Conservation (phyloP, 2,329 filamentous ascomycete genomes). For the Diaporthe capsici region DNA sequence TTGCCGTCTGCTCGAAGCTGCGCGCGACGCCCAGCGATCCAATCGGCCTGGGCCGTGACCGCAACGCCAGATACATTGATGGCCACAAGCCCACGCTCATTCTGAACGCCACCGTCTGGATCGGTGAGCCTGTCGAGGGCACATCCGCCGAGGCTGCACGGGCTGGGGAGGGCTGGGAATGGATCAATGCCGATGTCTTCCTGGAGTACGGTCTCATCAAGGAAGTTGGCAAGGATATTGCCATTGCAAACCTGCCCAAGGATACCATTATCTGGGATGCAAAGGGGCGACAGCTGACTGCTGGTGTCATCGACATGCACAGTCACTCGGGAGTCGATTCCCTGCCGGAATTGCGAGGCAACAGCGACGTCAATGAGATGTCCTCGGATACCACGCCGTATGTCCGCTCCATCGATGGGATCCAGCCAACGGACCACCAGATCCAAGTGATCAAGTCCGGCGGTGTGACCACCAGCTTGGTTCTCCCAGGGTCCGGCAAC, state of each 20-base stretch:
- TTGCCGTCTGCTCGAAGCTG: conserved; percentile 69
- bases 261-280: conserved; percentile 70
- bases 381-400: conserved; percentile 76
- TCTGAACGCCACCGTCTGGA: conserved; percentile 76
- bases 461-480: conserved; percentile 77
- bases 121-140: conserved; percentile 70
- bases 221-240: conserved; percentile 62
- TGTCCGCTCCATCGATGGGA: conserved; percentile 75
- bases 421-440: conserved; percentile 75
- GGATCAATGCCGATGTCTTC: conserved; percentile 72
- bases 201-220: conserved; percentile 74
- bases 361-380: conserved; percentile 74
- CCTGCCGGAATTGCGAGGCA: conserved; percentile 68
- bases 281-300: conserved; percentile 72
- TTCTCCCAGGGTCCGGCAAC: conserved; percentile 79
- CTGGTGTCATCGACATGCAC: conserved; percentile 81
- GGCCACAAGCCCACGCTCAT: conserved; percentile 74
- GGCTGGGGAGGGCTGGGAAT: conserved; percentile 71
- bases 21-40: conserved; percentile 69
- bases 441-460: conserved; percentile 79
- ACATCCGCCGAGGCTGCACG: conserved; percentile 67
- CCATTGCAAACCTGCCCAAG: conserved; percentile 57
- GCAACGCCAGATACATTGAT: conserved; percentile 72
- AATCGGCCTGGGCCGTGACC: conserved; percentile 67
- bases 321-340: conserved; percentile 73